Base-by-base conservation (phyloP, 2,329 filamentous ascomycete species). In the Neofusicoccum kwambonambiense region DNA sequence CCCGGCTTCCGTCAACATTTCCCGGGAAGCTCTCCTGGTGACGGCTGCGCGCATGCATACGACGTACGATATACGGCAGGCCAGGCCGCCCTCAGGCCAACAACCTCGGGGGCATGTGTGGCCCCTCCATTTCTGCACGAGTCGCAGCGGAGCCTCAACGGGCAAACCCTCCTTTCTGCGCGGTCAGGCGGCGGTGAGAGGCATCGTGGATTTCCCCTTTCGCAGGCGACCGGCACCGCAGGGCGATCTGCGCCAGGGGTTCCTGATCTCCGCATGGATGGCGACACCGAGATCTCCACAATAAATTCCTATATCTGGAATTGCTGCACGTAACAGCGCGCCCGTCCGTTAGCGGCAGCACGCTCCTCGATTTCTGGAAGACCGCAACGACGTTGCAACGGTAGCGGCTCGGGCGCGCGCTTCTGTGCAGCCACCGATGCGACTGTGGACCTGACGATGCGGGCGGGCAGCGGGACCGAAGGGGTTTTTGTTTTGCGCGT, bases 221-320 rank as follows among this genome's bases (percentile, higher is more conserved):
- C 19, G 37, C 54, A 6, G 39, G 41, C 1, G 41, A 13, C 12
- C 54, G 27, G 39, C n/a, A 47, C 56, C 56, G 12, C 56, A 19
- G 7, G n/a, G 42, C 42, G 56, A 60, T 60, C 56, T 60, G 56
- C 56, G 42, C 39, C n/a, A 37, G 27, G 42, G 56, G 22, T 19
- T 34, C 44, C 31, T 19, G 56, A 60, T 60, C 56, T 37, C 41
- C 56, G 39, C 56, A 60, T 60, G 56, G 56, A 11, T 60, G 2
- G 2, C 11, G 13, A 41, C 41, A 57, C 54, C 39, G 27, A 45
- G 54, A 57, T 57, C 39, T 27, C 39, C 54, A 57, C 54, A 57
- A 37, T 9, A 47, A 57, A 60, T 47, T 19, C 56, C 41, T 47
- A 47, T 22, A 15, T 47, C n/a, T 31, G 56, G 56, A 31, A 37